phyloP scores from a whole-genome alignment of 441 rosid species.

The Sinapis alba region DNA sequence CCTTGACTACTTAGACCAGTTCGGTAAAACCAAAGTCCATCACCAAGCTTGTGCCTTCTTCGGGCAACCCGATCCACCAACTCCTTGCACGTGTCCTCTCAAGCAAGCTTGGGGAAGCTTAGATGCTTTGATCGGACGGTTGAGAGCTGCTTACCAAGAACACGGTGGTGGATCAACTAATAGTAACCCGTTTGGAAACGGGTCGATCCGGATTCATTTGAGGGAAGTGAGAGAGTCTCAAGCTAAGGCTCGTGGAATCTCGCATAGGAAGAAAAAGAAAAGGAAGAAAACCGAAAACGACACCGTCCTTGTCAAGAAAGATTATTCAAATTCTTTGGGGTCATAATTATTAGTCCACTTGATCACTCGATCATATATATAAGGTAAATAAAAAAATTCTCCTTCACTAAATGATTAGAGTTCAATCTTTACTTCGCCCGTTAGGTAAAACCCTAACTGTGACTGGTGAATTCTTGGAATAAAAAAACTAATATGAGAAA shows the following conservation, averaged over 20 bases:
- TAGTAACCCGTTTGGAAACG: constrained; percentile 60
- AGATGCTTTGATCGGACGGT: constrained; percentile 64
- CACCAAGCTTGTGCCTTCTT: constrained; percentile 56
- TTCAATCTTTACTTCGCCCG: not conserved
- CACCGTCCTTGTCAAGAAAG: constrained; percentile 44
- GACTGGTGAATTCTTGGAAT: not conserved
- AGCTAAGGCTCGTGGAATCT: constrained; percentile 64
- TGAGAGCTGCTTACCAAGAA: constrained; percentile 64
- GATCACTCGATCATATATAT: not conserved
- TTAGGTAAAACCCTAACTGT: not conserved
- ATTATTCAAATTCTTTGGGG: constrained; percentile 6
- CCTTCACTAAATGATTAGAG: not conserved
- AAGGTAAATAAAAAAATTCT: not conserved
- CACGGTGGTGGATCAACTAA: constrained; percentile 58
- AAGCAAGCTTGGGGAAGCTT: constrained; percentile 73
- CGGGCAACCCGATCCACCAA: constrained; percentile 64
- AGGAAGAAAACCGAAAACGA: constrained; percentile 54
- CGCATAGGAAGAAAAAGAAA: constrained; percentile 60
- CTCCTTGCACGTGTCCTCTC: constrained; percentile 64
- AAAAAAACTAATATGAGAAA: constrained; percentile 15
- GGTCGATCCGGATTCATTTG: constrained; percentile 52
- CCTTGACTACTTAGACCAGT: constrained; percentile 59
- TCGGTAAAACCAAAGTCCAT: constrained; percentile 66
- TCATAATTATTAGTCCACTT: constrained; percentile 20
- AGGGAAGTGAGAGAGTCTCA: constrained; percentile 61